A percentile compares a stretch with the other conserved stretches of the same genome.
Evolutionary conservation across 163 green algal genomes (phyloP).

Genomic region (Volvox carteri): DNA sequence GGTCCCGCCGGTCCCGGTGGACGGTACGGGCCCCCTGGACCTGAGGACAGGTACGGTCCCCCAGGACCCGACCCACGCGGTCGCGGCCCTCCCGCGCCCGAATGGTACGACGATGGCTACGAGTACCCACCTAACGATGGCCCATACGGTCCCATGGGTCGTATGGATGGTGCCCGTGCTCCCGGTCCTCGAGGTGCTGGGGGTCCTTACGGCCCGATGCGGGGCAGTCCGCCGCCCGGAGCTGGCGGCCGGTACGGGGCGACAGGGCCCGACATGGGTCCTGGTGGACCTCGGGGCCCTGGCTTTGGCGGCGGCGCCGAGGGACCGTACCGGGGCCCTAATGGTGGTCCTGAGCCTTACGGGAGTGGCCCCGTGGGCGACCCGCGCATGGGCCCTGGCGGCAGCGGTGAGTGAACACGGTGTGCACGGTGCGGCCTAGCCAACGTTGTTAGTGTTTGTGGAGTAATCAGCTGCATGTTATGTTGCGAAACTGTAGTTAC

Average conservation of each 20-base stretch:
- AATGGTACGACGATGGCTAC: slow-evolving; percentile 49
- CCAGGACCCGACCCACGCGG: not conserved
- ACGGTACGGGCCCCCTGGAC: not conserved
- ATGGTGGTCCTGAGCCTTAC: not conserved
- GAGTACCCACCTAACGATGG: slow-evolving; percentile 28
- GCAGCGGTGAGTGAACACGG: slow-evolving; percentile 31
- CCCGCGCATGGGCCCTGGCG: slow-evolving; percentile 22
- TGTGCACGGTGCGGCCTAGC: too few species aligned
- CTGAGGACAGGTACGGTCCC: slow-evolving; percentile 23
- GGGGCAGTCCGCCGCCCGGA: slow-evolving; percentile 18
- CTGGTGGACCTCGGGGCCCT: not conserved
- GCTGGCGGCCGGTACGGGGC: slow-evolving; percentile 10
- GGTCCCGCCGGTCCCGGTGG: not conserved
- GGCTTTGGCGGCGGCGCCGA: slow-evolving; percentile 22
- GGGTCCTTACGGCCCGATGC: slow-evolving; percentile 41
- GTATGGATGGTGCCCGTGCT: slow-evolving; percentile 29
- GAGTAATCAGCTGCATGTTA: not conserved
- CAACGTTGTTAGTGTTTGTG: not conserved
- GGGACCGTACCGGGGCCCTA: not conserved
- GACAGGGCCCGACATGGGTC: not conserved
- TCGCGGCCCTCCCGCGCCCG: slow-evolving; percentile 8
- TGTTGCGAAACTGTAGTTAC: not conserved
- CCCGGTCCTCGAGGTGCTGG: not conserved
- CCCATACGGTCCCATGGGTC: slow-evolving; percentile 37
- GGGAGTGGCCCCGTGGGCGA: slow-evolving; percentile 7